phyloP scores from a whole-genome alignment of 2,329 filamentous ascomycete species.

The Aspergillus ochraceus region DNA sequence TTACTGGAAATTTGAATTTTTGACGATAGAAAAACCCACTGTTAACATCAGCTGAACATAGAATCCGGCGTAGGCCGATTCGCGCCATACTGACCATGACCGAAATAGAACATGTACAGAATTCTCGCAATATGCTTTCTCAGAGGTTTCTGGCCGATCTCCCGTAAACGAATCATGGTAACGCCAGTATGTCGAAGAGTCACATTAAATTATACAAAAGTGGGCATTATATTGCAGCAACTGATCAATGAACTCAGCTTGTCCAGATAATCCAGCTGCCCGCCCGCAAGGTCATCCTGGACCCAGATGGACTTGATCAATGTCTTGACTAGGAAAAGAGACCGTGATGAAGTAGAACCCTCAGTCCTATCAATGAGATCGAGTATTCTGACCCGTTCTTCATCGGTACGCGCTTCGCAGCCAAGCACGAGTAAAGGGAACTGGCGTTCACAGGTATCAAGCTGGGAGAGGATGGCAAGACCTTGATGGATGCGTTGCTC shows the following conservation, averaged over 20 bases:
- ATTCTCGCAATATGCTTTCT: no score
- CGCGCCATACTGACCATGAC: no score
- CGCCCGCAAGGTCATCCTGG: conserved; percentile 13
- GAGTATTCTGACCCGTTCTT: conserved; percentile 5
- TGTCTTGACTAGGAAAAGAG: background rate
- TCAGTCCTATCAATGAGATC: conserved; percentile 10
- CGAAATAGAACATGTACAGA: no score
- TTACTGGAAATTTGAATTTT: no score
- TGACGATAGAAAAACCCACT: no score
- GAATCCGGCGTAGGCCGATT: no score
- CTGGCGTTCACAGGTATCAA: conserved; percentile 8
- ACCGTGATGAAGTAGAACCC: conserved; percentile 2
- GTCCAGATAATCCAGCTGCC: conserved; percentile 4
- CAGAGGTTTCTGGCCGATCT: no score
- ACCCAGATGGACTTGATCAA: conserved; percentile 10
- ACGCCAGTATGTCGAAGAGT: no score
- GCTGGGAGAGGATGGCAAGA: background rate
- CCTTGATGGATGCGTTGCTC: conserved; percentile 2
- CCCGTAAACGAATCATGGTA: no score
- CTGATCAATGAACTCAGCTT: conserved; percentile 10
- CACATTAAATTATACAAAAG: background rate
- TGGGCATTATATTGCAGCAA: conserved; percentile 3
- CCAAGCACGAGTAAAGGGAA: conserved; percentile 11
- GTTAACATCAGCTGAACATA: no score
- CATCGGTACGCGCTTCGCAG: conserved; percentile 10